Conservation (phyloP, 2,329 filamentous ascomycete genomes). For the Talaromyces sp. region DNA sequence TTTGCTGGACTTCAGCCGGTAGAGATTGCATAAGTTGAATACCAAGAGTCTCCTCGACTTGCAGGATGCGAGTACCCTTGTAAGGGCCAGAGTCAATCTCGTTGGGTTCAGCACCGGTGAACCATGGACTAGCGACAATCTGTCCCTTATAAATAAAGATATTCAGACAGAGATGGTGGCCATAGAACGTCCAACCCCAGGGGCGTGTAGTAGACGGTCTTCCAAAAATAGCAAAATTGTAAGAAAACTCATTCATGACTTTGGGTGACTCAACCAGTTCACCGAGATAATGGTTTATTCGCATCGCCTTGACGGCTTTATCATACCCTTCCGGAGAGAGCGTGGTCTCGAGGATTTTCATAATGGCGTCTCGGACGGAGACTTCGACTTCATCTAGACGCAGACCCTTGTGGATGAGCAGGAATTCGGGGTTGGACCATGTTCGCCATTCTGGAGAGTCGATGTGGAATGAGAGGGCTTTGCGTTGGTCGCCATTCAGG, state of each 20-base stretch:
- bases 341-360: constrained; percentile 57
- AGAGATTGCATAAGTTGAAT: constrained; percentile 69
- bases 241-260: constrained; percentile 72
- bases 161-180: constrained; percentile 74
- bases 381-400: constrained; percentile 63
- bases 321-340: constrained; percentile 69
- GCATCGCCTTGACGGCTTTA: constrained; percentile 69
- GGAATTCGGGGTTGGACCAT: constrained; percentile 71
- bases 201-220: constrained; percentile 56
- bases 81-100: constrained; percentile 65
- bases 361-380: constrained; percentile 49
- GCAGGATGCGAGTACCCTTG: constrained; percentile 64
- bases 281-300: constrained; percentile 72
- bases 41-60: constrained; percentile 63
- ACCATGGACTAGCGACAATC: constrained; percentile 70
- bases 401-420: constrained; percentile 66
- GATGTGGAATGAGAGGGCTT: constrained; percentile 58
- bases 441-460: constrained; percentile 71
- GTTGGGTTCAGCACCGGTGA: constrained; percentile 79
- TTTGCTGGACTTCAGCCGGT: constrained; percentile 43
- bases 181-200: constrained; percentile 75
- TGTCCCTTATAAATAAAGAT: constrained; percentile 65
- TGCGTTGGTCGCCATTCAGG: constrained; percentile 52
- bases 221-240: constrained; percentile 74
- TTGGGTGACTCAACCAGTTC: constrained; percentile 61